Evolutionary conservation across 2,329 filamentous ascomycete species (phyloP).

Genomic region (Calcarisporium arbuscula): DNA sequence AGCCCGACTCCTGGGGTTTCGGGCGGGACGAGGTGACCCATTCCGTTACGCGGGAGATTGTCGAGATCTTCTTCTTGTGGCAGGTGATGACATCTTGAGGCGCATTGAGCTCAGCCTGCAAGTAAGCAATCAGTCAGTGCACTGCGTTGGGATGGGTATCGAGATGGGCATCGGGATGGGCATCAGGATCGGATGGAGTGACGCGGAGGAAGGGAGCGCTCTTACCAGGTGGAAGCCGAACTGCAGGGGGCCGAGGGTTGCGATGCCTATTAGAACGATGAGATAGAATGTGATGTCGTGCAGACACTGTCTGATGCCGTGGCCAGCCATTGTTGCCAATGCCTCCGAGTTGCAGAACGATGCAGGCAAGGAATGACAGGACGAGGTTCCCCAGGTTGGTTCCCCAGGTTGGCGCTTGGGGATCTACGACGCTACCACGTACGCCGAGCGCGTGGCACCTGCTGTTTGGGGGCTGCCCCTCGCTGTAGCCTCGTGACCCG

Average conservation of each 20-base stretch:
- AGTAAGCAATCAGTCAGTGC: too few species aligned
- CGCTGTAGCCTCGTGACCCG: too few species aligned
- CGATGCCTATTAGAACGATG: constrained; percentile 65
- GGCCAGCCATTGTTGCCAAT: constrained; percentile 23
- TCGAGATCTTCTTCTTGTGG: constrained; percentile 45
- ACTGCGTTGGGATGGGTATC: too few species aligned
- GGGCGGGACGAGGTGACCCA: constrained; percentile 19
- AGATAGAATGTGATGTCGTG: constrained; percentile 66
- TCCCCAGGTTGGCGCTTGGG: too few species aligned
- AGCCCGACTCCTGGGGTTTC: constrained; percentile 18
- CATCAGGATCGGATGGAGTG: neutral
- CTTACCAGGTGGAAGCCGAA: constrained; percentile 89
- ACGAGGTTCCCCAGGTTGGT: too few species aligned
- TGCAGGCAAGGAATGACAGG: too few species aligned
- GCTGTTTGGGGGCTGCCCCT: too few species aligned
- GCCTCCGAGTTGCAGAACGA: neutral
- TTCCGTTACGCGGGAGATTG: constrained; percentile 18
- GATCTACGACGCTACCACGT: too few species aligned
- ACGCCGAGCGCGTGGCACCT: too few species aligned
- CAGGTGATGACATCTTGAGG: constrained; percentile 93
- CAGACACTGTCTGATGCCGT: constrained; percentile 21
- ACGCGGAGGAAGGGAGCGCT: constrained; percentile 6
- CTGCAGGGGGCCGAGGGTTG: constrained; percentile 81
- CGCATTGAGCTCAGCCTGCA: constrained; percentile 81
- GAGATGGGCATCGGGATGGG: neutral